Base-by-base conservation (phyloP, 257 asterid species). In the Craterostigma plantagineum region DNA sequence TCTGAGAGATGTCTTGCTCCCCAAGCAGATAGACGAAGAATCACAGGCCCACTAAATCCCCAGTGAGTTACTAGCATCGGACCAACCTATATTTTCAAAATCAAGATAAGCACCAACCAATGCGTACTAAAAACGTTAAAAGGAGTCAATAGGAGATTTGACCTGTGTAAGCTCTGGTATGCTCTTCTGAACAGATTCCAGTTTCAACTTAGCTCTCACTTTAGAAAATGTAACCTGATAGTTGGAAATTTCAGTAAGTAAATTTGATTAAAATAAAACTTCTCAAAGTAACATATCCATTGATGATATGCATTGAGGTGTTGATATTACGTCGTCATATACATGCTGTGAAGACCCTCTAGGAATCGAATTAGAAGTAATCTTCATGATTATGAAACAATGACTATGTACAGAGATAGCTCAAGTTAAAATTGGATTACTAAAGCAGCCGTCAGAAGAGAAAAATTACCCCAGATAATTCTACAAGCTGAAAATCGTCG, bases 41-140 rank as follows among this genome's bases (percentile, higher is more conserved):
- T 73, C 59, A 72, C 92, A 3, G 98, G 98, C 60, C 98, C 98
- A 53, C 93, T 87, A 51, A 87, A 86, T 43, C 95, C 95, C 98
- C 98, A 87, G 34, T 87, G 95, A 38, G 98, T 87, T 18, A 82
- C 91, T 65, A 87, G 57, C 91, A 87, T 61, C 34, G 98, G 81
- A 35, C 98, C 98, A 56, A 79, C 80, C 95, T 87, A 62, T 18
- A 51, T 45, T 46, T 53, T 51, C 40, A 59, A n/a, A 10, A 55
- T 63, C 33, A 50, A 44, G 56, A 70, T 51, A 58, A 59, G 52
- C 52, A 18, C 27, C 36, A 45, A 7, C 35, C 35, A 18, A 42
- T 5, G 39, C 16, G 35, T 42, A 52, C 44, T 45, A 52, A 23
- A 5, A 11, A 14, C 52, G 58, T n/a, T n/a, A n/a, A n/a, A 39